Conservation (phyloP, 495 filamentous ascomycete genomes). For the Penicillium arizonense region DNA sequence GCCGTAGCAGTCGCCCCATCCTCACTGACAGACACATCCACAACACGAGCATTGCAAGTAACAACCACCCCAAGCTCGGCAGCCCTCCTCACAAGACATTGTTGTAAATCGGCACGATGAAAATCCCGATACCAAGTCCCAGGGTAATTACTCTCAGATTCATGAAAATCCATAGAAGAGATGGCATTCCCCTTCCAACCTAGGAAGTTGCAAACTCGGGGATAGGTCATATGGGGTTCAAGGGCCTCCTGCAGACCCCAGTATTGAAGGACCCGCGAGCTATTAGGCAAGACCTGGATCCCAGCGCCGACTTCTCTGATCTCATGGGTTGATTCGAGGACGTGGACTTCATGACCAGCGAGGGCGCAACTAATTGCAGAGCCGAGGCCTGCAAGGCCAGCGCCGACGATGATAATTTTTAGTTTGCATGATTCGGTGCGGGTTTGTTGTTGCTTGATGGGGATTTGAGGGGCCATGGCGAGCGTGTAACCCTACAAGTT, state of each 20-base stretch:
- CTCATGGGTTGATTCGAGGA: conserved; percentile 59
- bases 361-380: conserved; percentile 59
- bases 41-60: conserved; percentile 41
- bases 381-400: conserved; percentile 63
- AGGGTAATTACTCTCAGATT: conserved; percentile 40
- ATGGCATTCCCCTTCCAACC: conserved; percentile 51
- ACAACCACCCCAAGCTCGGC: conserved; percentile 50
- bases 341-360: conserved; percentile 56
- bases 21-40: conserved; percentile 31
- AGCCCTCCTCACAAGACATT: conserved; percentile 49
- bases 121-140: conserved; percentile 59
- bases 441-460: conserved; percentile 16
- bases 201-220: conserved; percentile 56
- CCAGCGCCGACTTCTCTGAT: conserved; percentile 55
- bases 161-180: conserved; percentile 48
- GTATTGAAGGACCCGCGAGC: conserved; percentile 49
- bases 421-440: conserved; percentile 15
- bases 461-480: conserved; percentile 19
- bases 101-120: conserved; percentile 57
- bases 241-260: conserved; percentile 52
- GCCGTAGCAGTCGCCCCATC: conserved; percentile 26
- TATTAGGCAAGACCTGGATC: conserved; percentile 57
- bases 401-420: conserved; percentile 55
- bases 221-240: conserved; percentile 47
- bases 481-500: neutral